phyloP scores from a whole-genome alignment of 805 yeast species.

The Kluyveromyces nonfermentans region DNA sequence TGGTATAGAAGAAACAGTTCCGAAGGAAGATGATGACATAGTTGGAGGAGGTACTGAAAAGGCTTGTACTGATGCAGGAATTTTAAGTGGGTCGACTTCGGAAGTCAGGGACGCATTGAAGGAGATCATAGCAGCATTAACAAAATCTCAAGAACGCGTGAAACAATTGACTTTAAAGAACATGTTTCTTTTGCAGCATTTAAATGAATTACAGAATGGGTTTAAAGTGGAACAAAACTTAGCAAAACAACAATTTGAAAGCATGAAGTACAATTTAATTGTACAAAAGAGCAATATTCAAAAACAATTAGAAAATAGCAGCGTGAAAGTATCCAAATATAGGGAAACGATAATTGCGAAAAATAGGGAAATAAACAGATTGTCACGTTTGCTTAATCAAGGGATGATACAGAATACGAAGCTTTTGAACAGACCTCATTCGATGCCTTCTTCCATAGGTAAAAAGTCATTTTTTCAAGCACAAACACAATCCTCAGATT shows the following conservation, averaged over 20 bases:
- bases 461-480: background rate
- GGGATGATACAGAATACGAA: slow-evolving; percentile 6
- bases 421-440: background rate
- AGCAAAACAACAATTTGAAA: slow-evolving; percentile 25
- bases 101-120: background rate
- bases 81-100: background rate
- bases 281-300: slow-evolving; percentile 30
- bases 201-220: slow-evolving; percentile 17
- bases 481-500: slow-evolving; percentile 4
- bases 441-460: background rate
- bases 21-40: background rate
- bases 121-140: slow-evolving; percentile 13
- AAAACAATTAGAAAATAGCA: slow-evolving; percentile 33
- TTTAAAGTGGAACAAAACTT: slow-evolving; percentile 23
- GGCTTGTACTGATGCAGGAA: background rate
- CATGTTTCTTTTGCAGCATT: slow-evolving; percentile 31
- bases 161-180: slow-evolving; percentile 31
- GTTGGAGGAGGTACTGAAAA: background rate
- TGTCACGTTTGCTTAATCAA: slow-evolving; percentile 29
- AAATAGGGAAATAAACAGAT: slow-evolving; percentile 35
- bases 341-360: slow-evolving; percentile 35
- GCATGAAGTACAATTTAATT: slow-evolving; percentile 27
- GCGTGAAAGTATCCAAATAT: slow-evolving; percentile 36
- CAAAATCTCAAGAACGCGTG: slow-evolving; percentile 21
- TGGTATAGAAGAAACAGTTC: background rate